Percentiles rank a stretch among this genome's conserved stretches.
phyloP scores from a whole-genome alignment of 164 flowering plant genomes.

The Echeveria elegans region DNA sequence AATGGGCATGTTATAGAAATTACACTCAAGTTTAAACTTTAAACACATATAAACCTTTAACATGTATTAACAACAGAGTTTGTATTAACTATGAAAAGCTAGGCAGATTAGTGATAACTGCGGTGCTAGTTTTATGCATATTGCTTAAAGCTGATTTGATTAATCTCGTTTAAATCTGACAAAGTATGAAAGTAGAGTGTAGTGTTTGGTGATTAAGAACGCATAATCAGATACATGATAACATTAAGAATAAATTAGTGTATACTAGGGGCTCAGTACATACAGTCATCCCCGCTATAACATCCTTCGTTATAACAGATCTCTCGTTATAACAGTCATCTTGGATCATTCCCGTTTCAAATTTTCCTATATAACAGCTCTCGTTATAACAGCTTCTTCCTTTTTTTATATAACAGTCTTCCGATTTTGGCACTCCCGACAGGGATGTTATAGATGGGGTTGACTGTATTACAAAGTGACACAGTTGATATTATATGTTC shows the following conservation, averaged over 20 bases:
- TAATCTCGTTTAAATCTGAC: neutral
- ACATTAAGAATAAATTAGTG: neutral
- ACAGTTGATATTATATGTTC: neutral
- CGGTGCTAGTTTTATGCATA: conserved; percentile 6
- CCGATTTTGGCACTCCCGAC: too few species aligned
- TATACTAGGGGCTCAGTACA: neutral
- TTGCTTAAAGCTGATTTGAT: neutral
- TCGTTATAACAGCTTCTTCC: too few species aligned
- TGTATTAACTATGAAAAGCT: neutral
- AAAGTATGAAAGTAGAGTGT: neutral
- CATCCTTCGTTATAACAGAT: too few species aligned
- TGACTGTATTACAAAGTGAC: neutral
- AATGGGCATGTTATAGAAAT: too few species aligned
- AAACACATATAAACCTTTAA: neutral
- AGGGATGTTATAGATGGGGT: too few species aligned
- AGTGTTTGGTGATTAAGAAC: neutral
- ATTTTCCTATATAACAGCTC: too few species aligned
- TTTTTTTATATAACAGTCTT: too few species aligned
- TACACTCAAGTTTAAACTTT: too few species aligned
- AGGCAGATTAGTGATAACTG: neutral
- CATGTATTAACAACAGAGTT: too few species aligned
- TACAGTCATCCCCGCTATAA: too few species aligned
- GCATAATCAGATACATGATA: neutral
- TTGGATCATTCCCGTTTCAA: too few species aligned
- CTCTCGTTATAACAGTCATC: too few species aligned